Evolutionary conservation across 352 stramenopile species (phyloP).

Genomic region (Phytophthora meadii): DNA sequence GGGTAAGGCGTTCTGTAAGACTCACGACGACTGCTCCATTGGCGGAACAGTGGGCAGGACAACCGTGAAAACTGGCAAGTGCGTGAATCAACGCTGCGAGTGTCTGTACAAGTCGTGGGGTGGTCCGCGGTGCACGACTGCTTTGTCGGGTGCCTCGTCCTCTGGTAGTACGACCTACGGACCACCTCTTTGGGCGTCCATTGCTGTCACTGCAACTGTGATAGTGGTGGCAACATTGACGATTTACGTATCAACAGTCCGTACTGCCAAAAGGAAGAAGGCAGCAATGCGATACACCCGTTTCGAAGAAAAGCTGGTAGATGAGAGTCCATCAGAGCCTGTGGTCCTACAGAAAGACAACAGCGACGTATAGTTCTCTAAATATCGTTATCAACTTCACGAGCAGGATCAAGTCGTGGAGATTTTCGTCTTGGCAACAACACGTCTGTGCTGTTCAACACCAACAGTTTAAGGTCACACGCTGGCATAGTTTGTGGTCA

Average conservation of each 20-base stretch:
- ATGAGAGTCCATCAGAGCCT: conserved; percentile 9
- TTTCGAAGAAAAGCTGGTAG: conserved; percentile 11
- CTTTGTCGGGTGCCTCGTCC: conserved; percentile 12
- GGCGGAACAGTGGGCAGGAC: conserved; percentile 29
- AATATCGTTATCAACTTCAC: no score
- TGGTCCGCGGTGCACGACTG: conserved; percentile 27
- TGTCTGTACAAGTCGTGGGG: conserved; percentile 60
- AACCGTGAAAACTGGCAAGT: conserved; percentile 45
- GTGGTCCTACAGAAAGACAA: no score
- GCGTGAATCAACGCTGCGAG: conserved; percentile 51
- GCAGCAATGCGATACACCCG: conserved; percentile 9
- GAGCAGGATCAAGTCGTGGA: no score
- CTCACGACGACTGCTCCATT: conserved; percentile 61
- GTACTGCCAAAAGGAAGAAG: conserved; percentile 18
- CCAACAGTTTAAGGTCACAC: conserved; percentile 35
- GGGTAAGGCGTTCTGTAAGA: conserved; percentile 50
- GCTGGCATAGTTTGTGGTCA: conserved; percentile 41
- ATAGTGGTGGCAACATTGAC: conserved; percentile 4
- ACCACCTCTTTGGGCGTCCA: conserved; percentile 18
- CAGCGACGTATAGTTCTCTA: no score
- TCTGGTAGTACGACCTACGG: conserved; percentile 21
- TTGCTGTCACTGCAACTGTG: conserved; percentile 11
- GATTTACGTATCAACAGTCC: conserved; percentile 21
- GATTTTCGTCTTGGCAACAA: no score
- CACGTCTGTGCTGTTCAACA: no score